A percentile compares a stretch with the other conserved stretches of the same genome.
Conservation (phyloP, 768 basidiomycete species). For the Lactifluus volemus region DNA sequence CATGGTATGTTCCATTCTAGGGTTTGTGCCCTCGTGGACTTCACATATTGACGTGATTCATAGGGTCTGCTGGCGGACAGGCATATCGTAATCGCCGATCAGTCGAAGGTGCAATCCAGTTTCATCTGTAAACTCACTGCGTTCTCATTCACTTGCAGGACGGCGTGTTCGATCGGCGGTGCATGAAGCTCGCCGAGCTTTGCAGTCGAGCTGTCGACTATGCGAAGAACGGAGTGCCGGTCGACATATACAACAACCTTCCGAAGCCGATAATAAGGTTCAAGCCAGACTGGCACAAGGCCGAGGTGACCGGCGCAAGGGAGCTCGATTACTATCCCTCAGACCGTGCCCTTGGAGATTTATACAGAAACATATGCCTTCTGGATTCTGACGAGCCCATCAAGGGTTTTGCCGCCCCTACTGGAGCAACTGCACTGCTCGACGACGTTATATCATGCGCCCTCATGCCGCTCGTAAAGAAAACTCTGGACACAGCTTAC, state of each 20-base stretch:
- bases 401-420: not conserved
- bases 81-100: not conserved
- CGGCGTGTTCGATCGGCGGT: not conserved
- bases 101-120: not conserved
- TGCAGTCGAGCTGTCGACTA: not conserved
- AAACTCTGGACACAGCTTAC: not conserved
- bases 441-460: not conserved
- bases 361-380: constrained; percentile 35
- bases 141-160: not conserved
- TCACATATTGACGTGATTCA: not conserved
- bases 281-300: not conserved
- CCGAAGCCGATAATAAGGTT: not conserved
- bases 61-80: not conserved
- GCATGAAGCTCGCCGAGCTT: not conserved
- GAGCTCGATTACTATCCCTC: not conserved
- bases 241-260: not conserved
- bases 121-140: not conserved
- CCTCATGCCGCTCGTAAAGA: not conserved
- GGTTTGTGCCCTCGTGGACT: not conserved
- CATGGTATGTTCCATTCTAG: constrained; percentile 37
- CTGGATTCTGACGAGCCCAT: constrained; percentile 29
- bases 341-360: not conserved
- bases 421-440: not conserved
- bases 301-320: not conserved
- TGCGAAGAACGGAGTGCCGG: not conserved